Conservation (phyloP, 225 moss, liverwort and hornwort species). For the Anthoceros angustus region DNA sequence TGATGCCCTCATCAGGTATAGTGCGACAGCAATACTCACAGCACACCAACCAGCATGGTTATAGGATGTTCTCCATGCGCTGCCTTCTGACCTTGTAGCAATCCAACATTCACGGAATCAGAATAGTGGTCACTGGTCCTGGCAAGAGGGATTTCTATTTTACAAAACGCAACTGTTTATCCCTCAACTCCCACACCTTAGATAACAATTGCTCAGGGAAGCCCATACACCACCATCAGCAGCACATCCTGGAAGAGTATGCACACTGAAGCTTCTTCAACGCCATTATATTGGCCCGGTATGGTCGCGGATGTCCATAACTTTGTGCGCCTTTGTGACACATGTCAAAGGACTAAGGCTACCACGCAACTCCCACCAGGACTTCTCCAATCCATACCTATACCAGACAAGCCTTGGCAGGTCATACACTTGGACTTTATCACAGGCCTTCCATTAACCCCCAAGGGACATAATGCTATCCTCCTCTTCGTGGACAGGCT, state of each 20-base stretch:
- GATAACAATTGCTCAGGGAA: neutral
- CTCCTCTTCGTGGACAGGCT: conserved; percentile 1
- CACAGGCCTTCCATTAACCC: neutral
- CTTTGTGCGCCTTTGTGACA: neutral
- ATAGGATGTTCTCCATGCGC: neutral
- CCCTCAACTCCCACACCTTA: neutral
- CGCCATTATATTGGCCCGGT: neutral
- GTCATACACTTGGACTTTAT: neutral
- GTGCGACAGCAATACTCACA: neutral
- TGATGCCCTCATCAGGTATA: neutral
- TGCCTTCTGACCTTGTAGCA: neutral
- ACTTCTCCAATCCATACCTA: neutral
- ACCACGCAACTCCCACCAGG: neutral
- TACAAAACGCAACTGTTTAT: neutral
- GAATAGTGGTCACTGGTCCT: neutral
- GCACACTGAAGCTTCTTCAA: neutral
- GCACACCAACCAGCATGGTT: neutral
- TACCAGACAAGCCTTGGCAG: neutral
- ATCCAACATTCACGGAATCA: neutral
- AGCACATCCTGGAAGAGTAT: neutral
- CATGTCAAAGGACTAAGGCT: neutral
- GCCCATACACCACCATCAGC: neutral
- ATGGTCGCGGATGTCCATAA: neutral
- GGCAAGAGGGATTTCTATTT: neutral
- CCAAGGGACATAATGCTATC: neutral